Percentiles rank a stretch among this genome's conserved stretches.
These are phyloP conservation scores for Geranium brycei DNA, from an alignment of 345 rosid species.

Conservation along the genomic window DNA sequence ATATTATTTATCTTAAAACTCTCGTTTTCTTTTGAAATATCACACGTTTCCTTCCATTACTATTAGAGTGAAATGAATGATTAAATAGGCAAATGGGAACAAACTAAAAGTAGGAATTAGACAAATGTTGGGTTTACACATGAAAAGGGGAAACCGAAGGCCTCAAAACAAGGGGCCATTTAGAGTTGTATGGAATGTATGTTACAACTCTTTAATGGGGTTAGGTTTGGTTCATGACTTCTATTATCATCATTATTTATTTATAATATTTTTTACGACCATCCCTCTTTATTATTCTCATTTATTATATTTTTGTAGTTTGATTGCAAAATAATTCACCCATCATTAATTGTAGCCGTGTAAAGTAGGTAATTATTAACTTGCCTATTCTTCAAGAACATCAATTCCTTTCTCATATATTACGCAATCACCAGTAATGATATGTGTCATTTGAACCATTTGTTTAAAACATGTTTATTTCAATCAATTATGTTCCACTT, in stretches of 20 bases:
- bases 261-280: background rate
- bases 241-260: too few species aligned
- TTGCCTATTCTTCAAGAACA: background rate
- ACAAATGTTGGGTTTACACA: background rate
- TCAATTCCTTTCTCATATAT: too few species aligned
- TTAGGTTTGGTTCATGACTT: background rate
- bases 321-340: too few species aligned
- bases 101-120: background rate
- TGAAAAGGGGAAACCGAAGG: background rate
- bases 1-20: too few species aligned
- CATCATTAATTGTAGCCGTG: background rate
- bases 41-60: too few species aligned
- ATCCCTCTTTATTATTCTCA: background rate
- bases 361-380: background rate
- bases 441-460: too few species aligned
- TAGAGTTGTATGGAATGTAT: background rate
- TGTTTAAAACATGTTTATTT: too few species aligned
- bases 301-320: too few species aligned
- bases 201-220: background rate
- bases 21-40: too few species aligned
- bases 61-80: too few species aligned
- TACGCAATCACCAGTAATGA: background rate
- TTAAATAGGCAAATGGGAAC: too few species aligned
- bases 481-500: too few species aligned
- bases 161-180: background rate